A percentile compares a stretch with the other conserved stretches of the same genome.
Conservation (phyloP, 148 eudicot species). For the Camellia lanceoleosa region DNA sequence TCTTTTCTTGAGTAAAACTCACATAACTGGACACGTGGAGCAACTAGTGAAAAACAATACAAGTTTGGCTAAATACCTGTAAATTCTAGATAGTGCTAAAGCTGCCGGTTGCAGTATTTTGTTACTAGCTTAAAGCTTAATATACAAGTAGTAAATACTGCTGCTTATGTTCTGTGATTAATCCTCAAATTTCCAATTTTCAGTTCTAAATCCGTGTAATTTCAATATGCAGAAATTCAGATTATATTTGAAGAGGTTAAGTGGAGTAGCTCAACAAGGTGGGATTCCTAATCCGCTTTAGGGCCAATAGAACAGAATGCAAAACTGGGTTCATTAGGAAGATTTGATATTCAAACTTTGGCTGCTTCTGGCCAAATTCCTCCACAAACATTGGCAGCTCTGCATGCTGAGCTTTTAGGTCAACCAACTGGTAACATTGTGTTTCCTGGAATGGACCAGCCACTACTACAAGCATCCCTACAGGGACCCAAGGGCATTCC, state of each 20-base stretch:
- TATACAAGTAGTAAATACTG: not conserved
- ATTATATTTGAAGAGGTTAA: conserved; percentile 46
- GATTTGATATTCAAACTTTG: conserved; percentile 46
- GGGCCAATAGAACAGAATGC: conserved; percentile 38
- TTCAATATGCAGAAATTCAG: conserved; percentile 50
- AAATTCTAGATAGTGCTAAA: not conserved
- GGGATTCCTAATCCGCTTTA: conserved; percentile 36
- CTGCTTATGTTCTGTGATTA: not conserved
- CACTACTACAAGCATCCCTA: conserved; percentile 32
- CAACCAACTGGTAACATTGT: conserved; percentile 32
- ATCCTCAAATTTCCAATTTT: not conserved
- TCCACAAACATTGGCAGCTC: conserved; percentile 46
- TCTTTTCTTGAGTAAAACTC: not conserved
- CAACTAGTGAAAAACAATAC: not conserved
- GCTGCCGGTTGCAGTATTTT: not conserved
- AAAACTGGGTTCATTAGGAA: conserved; percentile 36
- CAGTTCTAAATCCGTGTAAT: not conserved
- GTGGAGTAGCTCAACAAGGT: conserved; percentile 47
- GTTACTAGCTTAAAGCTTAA: not conserved
- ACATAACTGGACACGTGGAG: not conserved
- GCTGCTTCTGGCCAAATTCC: conserved; percentile 52
- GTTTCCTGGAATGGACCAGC: conserved; percentile 37
- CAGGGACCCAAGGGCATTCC: conserved; percentile 32
- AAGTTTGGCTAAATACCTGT: not conserved
- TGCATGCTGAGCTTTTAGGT: conserved; percentile 53